A percentile compares a stretch with the other conserved stretches of the same genome.
Evolutionary conservation across 2,329 filamentous ascomycete genomes (phyloP).

Genomic region (Zymoseptoria brevis): DNA sequence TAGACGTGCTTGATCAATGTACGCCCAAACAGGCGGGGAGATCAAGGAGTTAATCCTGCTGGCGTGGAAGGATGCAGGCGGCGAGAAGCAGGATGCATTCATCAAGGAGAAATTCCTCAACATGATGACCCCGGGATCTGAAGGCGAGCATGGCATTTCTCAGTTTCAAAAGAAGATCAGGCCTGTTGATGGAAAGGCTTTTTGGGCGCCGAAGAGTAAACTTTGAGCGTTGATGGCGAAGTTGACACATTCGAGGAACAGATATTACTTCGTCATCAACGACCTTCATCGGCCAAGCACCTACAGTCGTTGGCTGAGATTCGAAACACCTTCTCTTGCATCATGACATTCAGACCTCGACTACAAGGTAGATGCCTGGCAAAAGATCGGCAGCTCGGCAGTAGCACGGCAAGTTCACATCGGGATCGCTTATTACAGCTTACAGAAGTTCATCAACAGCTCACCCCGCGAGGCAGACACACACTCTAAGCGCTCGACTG

Average conservation of each 20-base stretch:
- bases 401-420: not conserved
- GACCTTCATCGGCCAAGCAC: no score
- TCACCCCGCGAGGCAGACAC: not conserved
- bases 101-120: constrained; percentile 12
- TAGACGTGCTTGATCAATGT: constrained; percentile 6
- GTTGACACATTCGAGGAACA: not conserved
- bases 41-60: constrained; percentile 14
- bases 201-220: not conserved
- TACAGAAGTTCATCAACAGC: not conserved
- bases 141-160: constrained; percentile 12
- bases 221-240: not conserved
- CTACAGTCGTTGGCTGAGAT: no score
- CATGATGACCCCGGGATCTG: constrained; percentile 15
- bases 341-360: no score
- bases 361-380: not conserved
- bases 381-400: not conserved
- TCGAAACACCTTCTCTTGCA: not conserved
- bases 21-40: constrained; percentile 11
- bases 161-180: constrained; percentile 14
- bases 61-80: constrained; percentile 11
- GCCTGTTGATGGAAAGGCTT: constrained; percentile 9
- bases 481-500: not conserved
- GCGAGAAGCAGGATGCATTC: constrained; percentile 6
- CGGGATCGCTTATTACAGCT: no score
- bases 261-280: no score